phyloP scores from a whole-genome alignment of 2,329 filamentous ascomycete genomes.

The Sphaerulina musiva region DNA sequence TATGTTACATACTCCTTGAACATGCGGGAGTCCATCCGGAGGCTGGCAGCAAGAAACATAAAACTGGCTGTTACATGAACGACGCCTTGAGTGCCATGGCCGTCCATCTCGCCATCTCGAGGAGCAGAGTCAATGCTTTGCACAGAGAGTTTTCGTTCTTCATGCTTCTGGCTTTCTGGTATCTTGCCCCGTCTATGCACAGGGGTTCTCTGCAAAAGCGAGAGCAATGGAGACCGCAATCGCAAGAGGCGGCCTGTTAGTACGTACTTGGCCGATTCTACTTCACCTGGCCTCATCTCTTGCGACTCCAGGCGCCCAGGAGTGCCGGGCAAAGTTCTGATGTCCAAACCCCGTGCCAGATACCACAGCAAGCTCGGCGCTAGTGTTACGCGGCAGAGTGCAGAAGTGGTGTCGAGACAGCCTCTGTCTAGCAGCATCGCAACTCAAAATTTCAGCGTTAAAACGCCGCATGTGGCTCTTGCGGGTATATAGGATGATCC shows the following conservation, averaged over 20 bases:
- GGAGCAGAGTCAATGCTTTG: background rate
- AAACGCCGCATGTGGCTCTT: too few species aligned
- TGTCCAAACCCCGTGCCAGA: too few species aligned
- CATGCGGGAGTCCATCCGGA: slow-evolving; percentile 29
- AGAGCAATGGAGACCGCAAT: background rate
- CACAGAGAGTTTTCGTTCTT: background rate
- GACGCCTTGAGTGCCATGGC: background rate
- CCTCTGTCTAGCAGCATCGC: too few species aligned
- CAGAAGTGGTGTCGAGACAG: too few species aligned
- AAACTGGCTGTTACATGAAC: background rate
- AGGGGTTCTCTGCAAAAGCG: background rate
- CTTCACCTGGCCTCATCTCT: too few species aligned
- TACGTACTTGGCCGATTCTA: too few species aligned
- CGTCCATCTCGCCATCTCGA: background rate
- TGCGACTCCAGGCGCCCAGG: too few species aligned
- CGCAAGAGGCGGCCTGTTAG: background rate
- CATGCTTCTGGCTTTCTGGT: background rate
- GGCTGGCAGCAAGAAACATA: background rate
- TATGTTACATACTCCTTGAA: slow-evolving; percentile 33
- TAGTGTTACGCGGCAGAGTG: too few species aligned
- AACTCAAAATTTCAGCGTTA: too few species aligned
- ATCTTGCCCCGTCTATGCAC: background rate
- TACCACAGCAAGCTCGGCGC: too few species aligned
- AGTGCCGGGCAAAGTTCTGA: too few species aligned
- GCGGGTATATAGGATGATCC: too few species aligned